A percentile compares a stretch with the other conserved stretches of the same genome.
Evolutionary conservation across 805 yeast genomes (phyloP).

Genomic region (Pichia paraexigua): DNA sequence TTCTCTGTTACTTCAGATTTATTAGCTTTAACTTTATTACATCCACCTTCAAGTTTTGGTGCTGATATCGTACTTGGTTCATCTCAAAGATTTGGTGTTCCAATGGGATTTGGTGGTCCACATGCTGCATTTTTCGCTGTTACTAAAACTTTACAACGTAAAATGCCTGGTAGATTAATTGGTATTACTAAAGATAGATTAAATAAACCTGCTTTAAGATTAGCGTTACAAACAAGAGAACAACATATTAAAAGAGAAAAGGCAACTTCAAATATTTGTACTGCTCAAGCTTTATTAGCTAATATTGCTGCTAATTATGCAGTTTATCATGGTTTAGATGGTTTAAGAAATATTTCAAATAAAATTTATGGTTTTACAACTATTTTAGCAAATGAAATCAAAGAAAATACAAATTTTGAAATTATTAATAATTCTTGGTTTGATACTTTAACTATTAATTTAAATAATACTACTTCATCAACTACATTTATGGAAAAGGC

Average conservation of each 20-base stretch:
- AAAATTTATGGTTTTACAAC: constrained; percentile 71
- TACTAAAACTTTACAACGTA: constrained; percentile 69
- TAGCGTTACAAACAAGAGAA: constrained; percentile 96
- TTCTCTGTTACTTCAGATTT: constrained; percentile 87
- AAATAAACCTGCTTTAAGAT: constrained; percentile 80
- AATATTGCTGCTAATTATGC: constrained; percentile 94
- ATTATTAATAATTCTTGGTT: constrained; percentile 50
- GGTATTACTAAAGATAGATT: constrained; percentile 89
- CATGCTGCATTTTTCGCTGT: constrained; percentile 98
- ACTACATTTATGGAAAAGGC: constrained; percentile 53
- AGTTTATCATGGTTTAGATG: constrained; percentile 91
- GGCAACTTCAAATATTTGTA: constrained; percentile 96
- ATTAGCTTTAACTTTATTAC: constrained; percentile 75
- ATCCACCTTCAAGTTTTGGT: constrained; percentile 77
- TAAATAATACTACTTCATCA: constrained; percentile 41
- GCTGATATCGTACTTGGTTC: constrained; percentile 93
- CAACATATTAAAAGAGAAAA: constrained; percentile 96
- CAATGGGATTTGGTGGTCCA: constrained; percentile 97
- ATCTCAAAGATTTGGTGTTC: constrained; percentile 95
- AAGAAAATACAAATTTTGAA: constrained; percentile 33
- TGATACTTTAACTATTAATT: constrained; percentile 72
- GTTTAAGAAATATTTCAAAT: constrained; percentile 67
- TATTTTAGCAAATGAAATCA: constrained; percentile 55
- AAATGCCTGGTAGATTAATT: constrained; percentile 93
- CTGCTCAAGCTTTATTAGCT: constrained; percentile 95